phyloP scores from a whole-genome alignment of 306 rosid genomes.

The Fragaria iinumae region DNA sequence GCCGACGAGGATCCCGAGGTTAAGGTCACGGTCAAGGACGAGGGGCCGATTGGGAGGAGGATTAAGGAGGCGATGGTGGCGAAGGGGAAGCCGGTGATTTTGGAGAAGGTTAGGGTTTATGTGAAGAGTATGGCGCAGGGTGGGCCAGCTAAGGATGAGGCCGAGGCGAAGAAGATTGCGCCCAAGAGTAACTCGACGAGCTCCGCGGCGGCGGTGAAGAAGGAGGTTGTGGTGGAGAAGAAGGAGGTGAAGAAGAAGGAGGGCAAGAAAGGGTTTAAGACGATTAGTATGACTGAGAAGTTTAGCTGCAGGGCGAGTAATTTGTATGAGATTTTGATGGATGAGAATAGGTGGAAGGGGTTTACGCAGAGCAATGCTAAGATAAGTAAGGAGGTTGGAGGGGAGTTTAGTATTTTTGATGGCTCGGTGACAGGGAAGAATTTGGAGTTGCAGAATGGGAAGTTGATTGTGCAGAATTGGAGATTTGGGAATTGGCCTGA shows the following conservation, averaged over 20 bases:
- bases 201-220: conserved; percentile 11
- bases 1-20: conserved; percentile 96
- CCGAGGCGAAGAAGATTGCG: conserved; percentile 54
- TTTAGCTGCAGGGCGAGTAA: conserved; percentile 76
- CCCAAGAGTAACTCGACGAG: conserved; percentile 30
- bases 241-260: conserved; percentile 37
- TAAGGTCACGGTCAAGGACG: conserved; percentile 67
- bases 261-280: conserved; percentile 61
- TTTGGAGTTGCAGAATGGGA: conserved; percentile 81
- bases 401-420: conserved; percentile 76
- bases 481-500: conserved; percentile 91
- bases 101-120: conserved; percentile 76
- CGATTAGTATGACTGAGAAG: conserved; percentile 75
- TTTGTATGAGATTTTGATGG: conserved; percentile 89
- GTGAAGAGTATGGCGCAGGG: conserved; percentile 82
- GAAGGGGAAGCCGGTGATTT: conserved; percentile 65
- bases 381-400: conserved; percentile 89
- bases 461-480: conserved; percentile 83
- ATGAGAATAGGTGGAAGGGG: conserved; percentile 97
- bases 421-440: conserved; percentile 83
- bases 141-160: conserved; percentile 84
- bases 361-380: conserved; percentile 86
- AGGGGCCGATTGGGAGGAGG: conserved; percentile 66
- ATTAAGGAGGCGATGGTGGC: conserved; percentile 80
- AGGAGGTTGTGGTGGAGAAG: conserved; percentile 31